Conservation (phyloP, 257 asterid genomes). For the Prunella vulgaris region DNA sequence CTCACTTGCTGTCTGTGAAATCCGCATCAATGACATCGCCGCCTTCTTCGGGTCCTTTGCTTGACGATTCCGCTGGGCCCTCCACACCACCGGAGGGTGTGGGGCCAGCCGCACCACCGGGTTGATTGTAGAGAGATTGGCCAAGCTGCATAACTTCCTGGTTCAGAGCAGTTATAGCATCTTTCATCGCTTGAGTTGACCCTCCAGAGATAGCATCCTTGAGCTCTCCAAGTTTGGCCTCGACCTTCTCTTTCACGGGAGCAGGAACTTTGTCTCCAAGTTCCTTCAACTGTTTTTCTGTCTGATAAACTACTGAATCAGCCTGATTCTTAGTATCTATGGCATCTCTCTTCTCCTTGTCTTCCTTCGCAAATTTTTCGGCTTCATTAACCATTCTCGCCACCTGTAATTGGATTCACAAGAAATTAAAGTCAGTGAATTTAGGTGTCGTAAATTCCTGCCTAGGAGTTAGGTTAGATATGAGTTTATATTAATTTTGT, state of each 20-base stretch:
- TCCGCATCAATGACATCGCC: conserved; percentile 98
- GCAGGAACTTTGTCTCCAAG: conserved; percentile 94
- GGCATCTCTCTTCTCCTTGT: conserved; percentile 96
- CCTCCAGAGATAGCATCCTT: conserved; percentile 80
- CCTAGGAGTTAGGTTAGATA: not conserved
- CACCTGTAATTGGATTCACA: conserved; percentile 43
- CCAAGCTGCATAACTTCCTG: conserved; percentile 99
- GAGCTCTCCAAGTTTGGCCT: conserved; percentile 87
- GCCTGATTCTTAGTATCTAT: conserved; percentile 97
- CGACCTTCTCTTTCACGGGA: conserved; percentile 82
- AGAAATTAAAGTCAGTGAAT: not conserved
- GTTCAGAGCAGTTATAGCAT: conserved; percentile 81
- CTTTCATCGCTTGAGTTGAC: conserved; percentile 79
- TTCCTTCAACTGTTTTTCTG: conserved; percentile 95
- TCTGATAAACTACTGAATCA: conserved; percentile 89
- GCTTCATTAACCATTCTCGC: conserved; percentile 95
- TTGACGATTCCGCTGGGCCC: conserved; percentile 56
- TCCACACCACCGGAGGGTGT: conserved; percentile 59
- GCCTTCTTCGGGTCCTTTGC: conserved; percentile 77
- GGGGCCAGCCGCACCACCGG: conserved; percentile 66
- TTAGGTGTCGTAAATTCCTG: not conserved
- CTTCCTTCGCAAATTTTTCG: conserved; percentile 86
- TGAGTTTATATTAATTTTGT: too few species aligned
- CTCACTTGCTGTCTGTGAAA: conserved; percentile 88
- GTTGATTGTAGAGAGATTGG: conserved; percentile 83